Evolutionary conservation across 1,284 basidiomycete genomes (phyloP), one percentile per base, ranked within the genome.

Genomic region (Ceratobasidium sp.): DNA sequence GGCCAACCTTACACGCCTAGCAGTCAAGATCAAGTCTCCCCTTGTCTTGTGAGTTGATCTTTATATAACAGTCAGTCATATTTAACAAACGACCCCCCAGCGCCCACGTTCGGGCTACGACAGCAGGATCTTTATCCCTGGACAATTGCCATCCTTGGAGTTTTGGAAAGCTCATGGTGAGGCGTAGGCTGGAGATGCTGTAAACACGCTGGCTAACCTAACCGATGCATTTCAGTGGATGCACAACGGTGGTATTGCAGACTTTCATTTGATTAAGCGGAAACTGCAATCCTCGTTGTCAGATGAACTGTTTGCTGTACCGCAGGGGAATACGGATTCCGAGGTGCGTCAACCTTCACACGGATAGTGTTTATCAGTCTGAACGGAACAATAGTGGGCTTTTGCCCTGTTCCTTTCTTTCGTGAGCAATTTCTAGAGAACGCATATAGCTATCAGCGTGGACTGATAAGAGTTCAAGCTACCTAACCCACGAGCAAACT

Each of bases 111-210:
- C 88, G 95, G 76, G 95, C 95, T 2, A 94, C 93, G 0, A 96
- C 95, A 2, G 90, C 92, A 1, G 92, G 91, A 24, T 89, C 92
- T 31, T 84, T 98, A 31, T 96, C 94, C 58, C 85, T 96, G 79
- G 96, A 98, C 81, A 98, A 98, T 80, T 98, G 96, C 80, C 95
- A 96, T 82, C 95, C 95, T 7, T 97, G 95, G 83, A 89, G 89
- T 51, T 90, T 93, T 79, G 92, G 92, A 31, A 93, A 92, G 79
- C 83, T 97, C 68, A 97, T 96, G 94, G 94, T 94, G 77, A 74
- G 85, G 77, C 39, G 7, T 41, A 39, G 11, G 34, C 11, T 24
- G 34, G 31, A 6, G 7, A 13, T 53, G 75, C 77, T 58, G 76
- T 73, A 58, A 76, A 64, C 0, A 73, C 76, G 63, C 76, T 74